Evolutionary conservation across 768 basidiomycete genomes (phyloP).

Genomic region (Pleurotus platypus): DNA sequence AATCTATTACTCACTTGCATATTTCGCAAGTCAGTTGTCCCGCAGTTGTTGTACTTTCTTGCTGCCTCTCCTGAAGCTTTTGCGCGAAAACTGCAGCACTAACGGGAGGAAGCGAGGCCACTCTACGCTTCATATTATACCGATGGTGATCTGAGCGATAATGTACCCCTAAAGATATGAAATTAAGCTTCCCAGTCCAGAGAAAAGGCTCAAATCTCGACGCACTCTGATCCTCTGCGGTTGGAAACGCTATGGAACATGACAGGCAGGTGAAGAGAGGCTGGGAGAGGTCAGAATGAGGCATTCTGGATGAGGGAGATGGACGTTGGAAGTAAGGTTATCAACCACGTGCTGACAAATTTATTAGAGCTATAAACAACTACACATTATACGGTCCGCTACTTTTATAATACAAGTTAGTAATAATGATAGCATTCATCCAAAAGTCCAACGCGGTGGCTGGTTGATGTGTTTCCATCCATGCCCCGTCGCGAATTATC

Average conservation of each 20-base stretch:
- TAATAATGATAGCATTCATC: background rate
- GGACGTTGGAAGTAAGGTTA: background rate
- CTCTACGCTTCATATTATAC: constrained; percentile 97
- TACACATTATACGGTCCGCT: background rate
- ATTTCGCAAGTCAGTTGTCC: constrained; percentile 64
- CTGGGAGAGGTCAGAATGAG: constrained; percentile 9
- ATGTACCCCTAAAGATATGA: constrained; percentile 57
- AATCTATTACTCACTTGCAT: constrained; percentile 69
- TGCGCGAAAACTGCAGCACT: constrained; percentile 75
- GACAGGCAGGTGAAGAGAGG: constrained; percentile 83
- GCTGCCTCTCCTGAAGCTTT: constrained; percentile 78
- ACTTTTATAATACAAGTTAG: background rate
- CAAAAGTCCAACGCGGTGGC: too few species aligned
- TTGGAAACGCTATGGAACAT: constrained; percentile 83
- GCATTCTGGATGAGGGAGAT: background rate
- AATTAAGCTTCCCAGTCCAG: constrained; percentile 2
- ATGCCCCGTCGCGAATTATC: background rate
- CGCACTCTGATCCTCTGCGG: constrained; percentile 81
- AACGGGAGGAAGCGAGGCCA: constrained; percentile 87
- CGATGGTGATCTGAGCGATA: constrained; percentile 94
- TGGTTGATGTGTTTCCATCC: background rate
- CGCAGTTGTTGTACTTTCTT: constrained; percentile 68
- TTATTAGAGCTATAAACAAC: background rate
- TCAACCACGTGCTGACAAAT: background rate
- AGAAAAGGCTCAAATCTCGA: constrained; percentile 10